These are phyloP conservation scores for Boletus tomentosulus DNA, from an alignment of 768 basidiomycete genomes.

Conservation along the genomic window DNA sequence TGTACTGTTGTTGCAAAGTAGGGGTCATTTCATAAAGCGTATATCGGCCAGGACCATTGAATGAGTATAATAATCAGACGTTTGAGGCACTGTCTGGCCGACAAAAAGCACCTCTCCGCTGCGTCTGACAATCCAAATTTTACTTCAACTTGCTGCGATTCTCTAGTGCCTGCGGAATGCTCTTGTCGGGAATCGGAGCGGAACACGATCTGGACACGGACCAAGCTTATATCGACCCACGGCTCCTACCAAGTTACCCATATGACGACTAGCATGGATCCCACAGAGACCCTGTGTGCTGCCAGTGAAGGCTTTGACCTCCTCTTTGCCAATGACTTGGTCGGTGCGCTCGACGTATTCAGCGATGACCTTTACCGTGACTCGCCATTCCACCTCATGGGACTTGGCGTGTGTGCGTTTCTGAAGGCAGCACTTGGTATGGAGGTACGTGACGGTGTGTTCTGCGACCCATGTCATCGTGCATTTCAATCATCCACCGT, in stretches of 20 bases:
- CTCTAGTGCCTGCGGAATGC: not conserved
- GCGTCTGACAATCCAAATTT: too few relatives aligned
- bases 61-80: too few relatives aligned
- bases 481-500: not conserved
- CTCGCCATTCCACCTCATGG: conserved; percentile 71
- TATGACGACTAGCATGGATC: conserved; percentile 18
- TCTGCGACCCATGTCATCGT: not conserved
- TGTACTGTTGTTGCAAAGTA: too few relatives aligned
- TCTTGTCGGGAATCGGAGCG: conserved; percentile 9
- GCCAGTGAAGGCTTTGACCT: conserved; percentile 58
- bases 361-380: conserved; percentile 25
- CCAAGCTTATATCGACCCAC: not conserved
- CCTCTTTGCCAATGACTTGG: conserved; percentile 67
- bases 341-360: conserved; percentile 49
- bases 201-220: not conserved
- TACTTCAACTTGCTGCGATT: not conserved
- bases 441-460: conserved; percentile 45
- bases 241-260: not conserved
- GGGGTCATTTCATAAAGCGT: too few relatives aligned
- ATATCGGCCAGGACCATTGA: too few relatives aligned
- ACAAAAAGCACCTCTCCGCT: too few relatives aligned
- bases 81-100: too few relatives aligned
- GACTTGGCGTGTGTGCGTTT: conserved; percentile 68
- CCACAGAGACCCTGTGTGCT: conserved; percentile 27
- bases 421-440: conserved; percentile 77